phyloP scores from a whole-genome alignment of 2,329 filamentous ascomycete genomes.

The Calonectria leucothoes region DNA sequence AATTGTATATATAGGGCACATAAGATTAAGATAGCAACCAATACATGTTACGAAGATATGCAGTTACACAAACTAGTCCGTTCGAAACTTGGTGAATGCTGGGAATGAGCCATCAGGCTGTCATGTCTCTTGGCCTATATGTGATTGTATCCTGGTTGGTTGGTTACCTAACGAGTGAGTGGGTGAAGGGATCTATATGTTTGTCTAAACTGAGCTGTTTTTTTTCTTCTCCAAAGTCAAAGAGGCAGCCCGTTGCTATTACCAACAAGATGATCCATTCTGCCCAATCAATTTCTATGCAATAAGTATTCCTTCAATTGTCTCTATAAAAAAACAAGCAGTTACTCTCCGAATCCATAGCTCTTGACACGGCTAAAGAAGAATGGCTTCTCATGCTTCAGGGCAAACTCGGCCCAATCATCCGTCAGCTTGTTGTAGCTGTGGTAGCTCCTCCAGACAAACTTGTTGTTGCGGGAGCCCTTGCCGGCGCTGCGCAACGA shows the following conservation, averaged over 20 bases:
- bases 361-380: constrained; percentile 76
- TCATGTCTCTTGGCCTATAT: neutral
- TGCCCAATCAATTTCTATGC: neutral
- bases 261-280: neutral
- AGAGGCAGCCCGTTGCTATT: neutral
- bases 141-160: neutral
- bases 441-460: constrained; percentile 91
- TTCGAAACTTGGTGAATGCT: neutral
- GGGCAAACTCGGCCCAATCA: constrained; percentile 85
- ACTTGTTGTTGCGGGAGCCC: constrained; percentile 82
- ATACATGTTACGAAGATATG: constrained; percentile 24
- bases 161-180: neutral
- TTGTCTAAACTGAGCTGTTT: neutral
- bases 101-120: no score
- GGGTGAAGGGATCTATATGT: neutral
- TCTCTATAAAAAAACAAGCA: no score
- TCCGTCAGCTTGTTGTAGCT: constrained; percentile 91
- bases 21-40: constrained; percentile 1
- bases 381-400: constrained; percentile 73
- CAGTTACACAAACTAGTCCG: constrained; percentile 1
- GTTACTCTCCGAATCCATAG: constrained; percentile 62
- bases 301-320: neutral
- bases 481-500: constrained; percentile 73
- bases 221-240: neutral
- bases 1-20: neutral